phyloP scores from a whole-genome alignment of 2,329 filamentous ascomycete species.

The Corniculantispora saksenae region DNA sequence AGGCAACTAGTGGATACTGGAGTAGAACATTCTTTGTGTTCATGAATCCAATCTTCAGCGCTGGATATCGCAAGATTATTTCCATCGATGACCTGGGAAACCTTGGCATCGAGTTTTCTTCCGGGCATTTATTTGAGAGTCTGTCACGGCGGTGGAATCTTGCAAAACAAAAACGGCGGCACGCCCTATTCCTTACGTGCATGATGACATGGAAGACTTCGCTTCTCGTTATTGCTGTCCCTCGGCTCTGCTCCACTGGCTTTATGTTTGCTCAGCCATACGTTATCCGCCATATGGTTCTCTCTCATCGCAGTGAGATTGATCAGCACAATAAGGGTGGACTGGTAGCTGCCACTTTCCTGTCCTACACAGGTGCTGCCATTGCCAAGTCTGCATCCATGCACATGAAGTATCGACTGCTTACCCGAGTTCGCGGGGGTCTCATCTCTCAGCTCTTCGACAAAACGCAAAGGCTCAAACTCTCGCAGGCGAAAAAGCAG shows the following conservation, averaged over 20 bases:
- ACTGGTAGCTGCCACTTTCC: no score
- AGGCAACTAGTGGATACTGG: constrained; percentile 1
- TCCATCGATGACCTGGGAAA: not conserved
- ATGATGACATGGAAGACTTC: no score
- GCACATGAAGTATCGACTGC: not conserved
- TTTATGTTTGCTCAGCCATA: no score
- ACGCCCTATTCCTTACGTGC: not conserved
- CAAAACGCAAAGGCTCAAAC: not conserved
- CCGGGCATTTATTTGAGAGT: not conserved
- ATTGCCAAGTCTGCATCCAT: not conserved
- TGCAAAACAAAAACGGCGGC: not conserved
- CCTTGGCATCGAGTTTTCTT: not conserved
- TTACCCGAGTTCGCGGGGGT: not conserved
- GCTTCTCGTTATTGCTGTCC: no score
- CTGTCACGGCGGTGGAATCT: not conserved
- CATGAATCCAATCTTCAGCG: not conserved
- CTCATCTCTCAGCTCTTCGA: not conserved
- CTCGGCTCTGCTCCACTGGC: no score
- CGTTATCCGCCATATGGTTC: no score
- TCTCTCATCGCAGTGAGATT: no score
- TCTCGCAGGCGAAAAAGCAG: not conserved
- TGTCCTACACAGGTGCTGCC: no score
- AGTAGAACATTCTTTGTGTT: not conserved
- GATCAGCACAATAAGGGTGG: not conserved
- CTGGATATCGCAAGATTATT: not conserved